Conservation (phyloP, 1,139 yeast genomes). For the Candida sojae region DNA sequence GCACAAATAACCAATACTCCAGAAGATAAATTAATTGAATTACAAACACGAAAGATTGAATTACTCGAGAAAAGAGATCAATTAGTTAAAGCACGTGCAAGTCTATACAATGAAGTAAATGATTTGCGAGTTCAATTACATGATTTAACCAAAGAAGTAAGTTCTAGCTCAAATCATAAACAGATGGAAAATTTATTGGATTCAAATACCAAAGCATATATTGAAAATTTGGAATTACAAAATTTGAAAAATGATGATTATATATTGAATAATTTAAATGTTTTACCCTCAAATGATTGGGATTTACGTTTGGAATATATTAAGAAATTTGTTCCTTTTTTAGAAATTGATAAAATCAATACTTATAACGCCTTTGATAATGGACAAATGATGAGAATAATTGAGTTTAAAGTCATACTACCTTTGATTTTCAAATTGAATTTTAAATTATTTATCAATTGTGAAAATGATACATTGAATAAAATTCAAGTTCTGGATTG, state of each 20-base stretch:
- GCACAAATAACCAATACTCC: conserved; percentile 1
- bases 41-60: conserved; percentile 23
- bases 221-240: conserved; percentile 8
- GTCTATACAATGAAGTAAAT: conserved; percentile 21
- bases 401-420: conserved; percentile 22
- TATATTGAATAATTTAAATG: conserved; percentile 28
- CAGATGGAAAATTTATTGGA: conserved; percentile 25
- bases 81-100: conserved; percentile 22
- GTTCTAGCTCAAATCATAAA: conserved; percentile 16
- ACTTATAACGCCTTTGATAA: conserved; percentile 16
- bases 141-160: conserved; percentile 18
- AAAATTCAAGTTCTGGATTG: conserved; percentile 14
- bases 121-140: conserved; percentile 20
- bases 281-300: conserved; percentile 42
- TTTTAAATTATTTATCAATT: conserved; percentile 19
- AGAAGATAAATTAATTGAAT: conserved; percentile 13
- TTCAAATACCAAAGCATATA: conserved; percentile 22
- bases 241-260: conserved; percentile 23
- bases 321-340: conserved; percentile 27
- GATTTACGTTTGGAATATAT: conserved; percentile 26
- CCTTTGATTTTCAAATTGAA: conserved; percentile 26
- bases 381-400: conserved; percentile 17
- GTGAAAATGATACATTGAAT: conserved; percentile 19
- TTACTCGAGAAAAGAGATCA: conserved; percentile 22
- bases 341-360: conserved; percentile 23